Evolutionary conservation across 495 filamentous ascomycete genomes (phyloP), one percentile per base, ranked within the genome.

Genomic region (Aspergillus egyptiacus): DNA sequence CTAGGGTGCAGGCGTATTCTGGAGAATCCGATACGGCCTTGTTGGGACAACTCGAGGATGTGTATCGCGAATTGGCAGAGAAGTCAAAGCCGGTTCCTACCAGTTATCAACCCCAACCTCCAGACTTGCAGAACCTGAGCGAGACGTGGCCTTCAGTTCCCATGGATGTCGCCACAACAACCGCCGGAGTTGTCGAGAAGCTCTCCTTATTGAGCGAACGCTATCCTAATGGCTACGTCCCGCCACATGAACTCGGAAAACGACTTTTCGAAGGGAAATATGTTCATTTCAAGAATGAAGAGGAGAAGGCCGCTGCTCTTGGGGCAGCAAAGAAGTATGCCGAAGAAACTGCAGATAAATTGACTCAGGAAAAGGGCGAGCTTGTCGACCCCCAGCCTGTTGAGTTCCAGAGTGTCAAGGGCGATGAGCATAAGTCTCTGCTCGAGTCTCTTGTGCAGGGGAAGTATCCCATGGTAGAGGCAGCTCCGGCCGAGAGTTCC

Each of bases 381-480:
- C 49, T 68, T 20, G 61, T 73, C 20, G 61, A 69, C 32, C 59
- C 72, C n/a, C 46, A 55, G 10, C 51, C 56, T 2, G 30, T 74
- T 27, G 58, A 53, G 7, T 62, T 79, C 39, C 54, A 55, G 31
- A 61, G 66, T 8, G 68, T 87, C 20, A 72, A 79, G 51, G 62
- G 66, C 11, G 73, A 87, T 42, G 67, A 89, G 25, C 71, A 70
- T 25, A 74, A 76, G 44, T 72, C 73, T 5, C 66, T 96, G 13
- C 80, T 96, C 57, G 71, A 86, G 55, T 74, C 83, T 33, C 69
- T 95, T 42, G 91, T 91, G 56, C 84, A 56, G 40, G 74, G 74
- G 5, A 63, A 65, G 36, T 77, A 76, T 42, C 60, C 64, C 9
- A 45, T 48, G 5, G 20, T 55, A 13, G 54, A 58, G 15, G 36